Conservation (phyloP, 768 basidiomycete genomes). For the Termitomyces bulborhizus region DNA sequence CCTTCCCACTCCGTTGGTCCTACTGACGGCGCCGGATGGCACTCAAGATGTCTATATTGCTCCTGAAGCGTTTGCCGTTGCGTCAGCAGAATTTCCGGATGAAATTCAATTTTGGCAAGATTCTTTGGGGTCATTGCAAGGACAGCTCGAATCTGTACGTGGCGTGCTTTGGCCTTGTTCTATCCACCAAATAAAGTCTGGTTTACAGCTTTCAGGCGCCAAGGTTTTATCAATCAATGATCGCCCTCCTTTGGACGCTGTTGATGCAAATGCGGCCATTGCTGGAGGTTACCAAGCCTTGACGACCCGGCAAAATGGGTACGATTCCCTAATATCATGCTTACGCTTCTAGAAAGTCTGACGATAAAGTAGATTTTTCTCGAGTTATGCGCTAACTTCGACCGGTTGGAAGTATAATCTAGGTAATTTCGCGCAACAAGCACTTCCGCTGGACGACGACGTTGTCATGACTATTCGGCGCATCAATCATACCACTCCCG, state of each 20-base stretch:
- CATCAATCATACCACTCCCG: conserved; percentile 27
- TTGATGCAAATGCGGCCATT: conserved; percentile 44
- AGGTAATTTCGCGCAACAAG: conserved; percentile 51
- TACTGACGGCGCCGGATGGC: conserved; percentile 38
- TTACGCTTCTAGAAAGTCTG: not conserved
- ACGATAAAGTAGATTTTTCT: conserved; percentile 32
- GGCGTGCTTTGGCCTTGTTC: not conserved
- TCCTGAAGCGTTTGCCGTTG: conserved; percentile 46
- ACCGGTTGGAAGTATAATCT: conserved; percentile 36
- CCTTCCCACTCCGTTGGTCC: conserved; percentile 41
- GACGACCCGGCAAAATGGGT: conserved; percentile 45
- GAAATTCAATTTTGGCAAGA: conserved; percentile 52
- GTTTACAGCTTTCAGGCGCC: conserved; percentile 37
- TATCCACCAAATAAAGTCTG: not conserved
- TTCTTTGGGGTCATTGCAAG: conserved; percentile 37
- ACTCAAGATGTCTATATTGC: conserved; percentile 45
- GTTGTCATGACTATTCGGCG: conserved; percentile 43
- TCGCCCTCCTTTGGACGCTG: conserved; percentile 40
- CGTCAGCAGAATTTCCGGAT: conserved; percentile 44
- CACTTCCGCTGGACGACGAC: conserved; percentile 44
- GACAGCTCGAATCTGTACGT: conserved; percentile 37
- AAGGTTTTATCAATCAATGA: conserved; percentile 50
- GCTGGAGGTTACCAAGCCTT: conserved; percentile 49
- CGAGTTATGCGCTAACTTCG: conserved; percentile 32
- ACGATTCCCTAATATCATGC: conserved; percentile 6